Evolutionary conservation across 805 yeast genomes (phyloP), one percentile per base, ranked within the genome.

Genomic region (Starmerella stigmatis): DNA sequence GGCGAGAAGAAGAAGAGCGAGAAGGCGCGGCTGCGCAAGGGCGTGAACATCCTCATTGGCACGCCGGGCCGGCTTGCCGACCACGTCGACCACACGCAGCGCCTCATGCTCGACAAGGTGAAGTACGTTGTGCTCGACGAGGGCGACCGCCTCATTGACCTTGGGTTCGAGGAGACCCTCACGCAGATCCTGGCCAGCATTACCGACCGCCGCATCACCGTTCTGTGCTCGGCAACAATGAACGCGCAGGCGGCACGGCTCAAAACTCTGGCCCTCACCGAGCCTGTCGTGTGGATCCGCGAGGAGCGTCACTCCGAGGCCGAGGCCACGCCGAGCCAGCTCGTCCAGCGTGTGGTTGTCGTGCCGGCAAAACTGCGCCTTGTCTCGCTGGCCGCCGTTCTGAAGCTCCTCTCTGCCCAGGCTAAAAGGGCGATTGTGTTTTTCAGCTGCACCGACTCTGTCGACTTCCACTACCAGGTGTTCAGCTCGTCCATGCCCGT

Each of bases 1-100:
- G 99, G 99, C 50, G 99, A 92, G 61, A 88, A 89, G 73, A 89
- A 89, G 63, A 94, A 92, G 60, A 75, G 94, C 2, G 99, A 92
- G 63, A 92, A 92, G 71, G 96, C 97, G 1, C 69, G 99, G 57
- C 65, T 92, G 27, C 74, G 99, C 60, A 89, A 89, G 62, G 99
- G 99, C 53, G 94, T 88, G 27, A 92, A 92, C 62, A 78, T 92
- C 27, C 71, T 92, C n/a, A 94, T 92, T 33, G 96, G 94, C 11
- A 92, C 99, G 0, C 99, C 99, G 2, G 99, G 99, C 49, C 75
- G 99, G 56, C 68, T 92, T 35, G 82, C 85, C 9, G 99, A 92
- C 61, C 99, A 92, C 68, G 76, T 92, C 50, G 94, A 85, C 52
- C 84, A 88, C 63, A 92, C 99, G 0, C 71, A 74, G 41, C 76